These are phyloP conservation scores for Parasitella parasitica DNA, from an alignment of 371 early-diverging fungal species.

Conservation along the genomic window DNA sequence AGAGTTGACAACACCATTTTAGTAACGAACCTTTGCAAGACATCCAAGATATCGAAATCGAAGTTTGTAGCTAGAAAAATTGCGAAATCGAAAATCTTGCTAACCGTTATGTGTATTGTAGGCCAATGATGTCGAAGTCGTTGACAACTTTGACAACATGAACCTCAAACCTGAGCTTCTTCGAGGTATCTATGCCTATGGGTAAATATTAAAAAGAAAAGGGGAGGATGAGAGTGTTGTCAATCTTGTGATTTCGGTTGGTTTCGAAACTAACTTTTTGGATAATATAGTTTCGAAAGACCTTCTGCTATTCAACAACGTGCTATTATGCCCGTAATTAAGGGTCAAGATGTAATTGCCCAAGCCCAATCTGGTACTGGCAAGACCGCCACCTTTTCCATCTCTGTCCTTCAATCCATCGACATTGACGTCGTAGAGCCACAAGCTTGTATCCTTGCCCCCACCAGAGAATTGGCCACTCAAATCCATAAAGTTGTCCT, in stretches of 20 bases:
- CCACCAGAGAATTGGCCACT: conserved; percentile 91
- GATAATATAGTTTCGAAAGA: conserved; percentile 71
- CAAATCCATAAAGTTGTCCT: conserved; percentile 87
- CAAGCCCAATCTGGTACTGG: conserved; percentile 98
- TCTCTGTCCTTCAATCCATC: conserved; percentile 87
- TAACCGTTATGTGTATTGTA: conserved; percentile 24
- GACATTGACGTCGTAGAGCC: conserved; percentile 69
- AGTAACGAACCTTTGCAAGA: conserved; percentile 42
- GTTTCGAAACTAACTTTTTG: background rate
- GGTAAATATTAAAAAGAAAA: conserved; percentile 46
- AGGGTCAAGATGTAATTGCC: conserved; percentile 89
- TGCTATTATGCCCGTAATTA: conserved; percentile 86
- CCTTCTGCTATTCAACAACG: conserved; percentile 93
- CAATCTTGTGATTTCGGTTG: background rate
- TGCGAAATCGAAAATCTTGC: conserved; percentile 1
- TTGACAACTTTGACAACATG: conserved; percentile 85
- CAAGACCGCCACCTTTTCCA: conserved; percentile 96
- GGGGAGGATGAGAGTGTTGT: background rate
- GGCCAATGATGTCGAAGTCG: conserved; percentile 77
- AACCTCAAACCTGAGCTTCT: conserved; percentile 80
- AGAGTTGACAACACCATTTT: background rate
- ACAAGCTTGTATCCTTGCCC: conserved; percentile 89
- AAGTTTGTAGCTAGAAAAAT: conserved; percentile 21
- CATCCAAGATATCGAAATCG: conserved; percentile 44
- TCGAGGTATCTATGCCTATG: conserved; percentile 88